Percentiles rank a stretch among this genome's conserved stretches.
Conservation (phyloP, 2,329 filamentous ascomycete species). For the Calonectria ilicicola region DNA sequence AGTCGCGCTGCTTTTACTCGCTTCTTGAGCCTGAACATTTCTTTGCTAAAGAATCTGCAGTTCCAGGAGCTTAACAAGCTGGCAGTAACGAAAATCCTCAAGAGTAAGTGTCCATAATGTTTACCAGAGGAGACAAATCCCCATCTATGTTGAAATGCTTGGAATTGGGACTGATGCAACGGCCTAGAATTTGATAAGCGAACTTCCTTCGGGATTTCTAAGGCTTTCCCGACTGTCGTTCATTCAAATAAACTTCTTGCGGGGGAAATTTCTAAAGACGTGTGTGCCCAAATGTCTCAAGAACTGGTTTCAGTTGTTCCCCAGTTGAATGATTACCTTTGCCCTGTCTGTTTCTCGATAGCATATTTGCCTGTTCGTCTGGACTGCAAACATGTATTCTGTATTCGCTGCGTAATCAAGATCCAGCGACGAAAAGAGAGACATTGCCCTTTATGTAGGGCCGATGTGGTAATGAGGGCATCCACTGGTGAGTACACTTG, state of each 20-base stretch:
- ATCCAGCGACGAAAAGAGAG: slow-evolving; percentile 78
- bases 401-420: slow-evolving; percentile 84
- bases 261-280: slow-evolving; percentile 77
- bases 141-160: background rate
- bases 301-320: slow-evolving; percentile 81
- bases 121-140: too few relatives aligned
- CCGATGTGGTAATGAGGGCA: slow-evolving; percentile 77
- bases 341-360: slow-evolving; percentile 83
- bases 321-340: slow-evolving; percentile 86
- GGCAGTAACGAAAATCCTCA: slow-evolving; percentile 85
- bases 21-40: slow-evolving; percentile 80
- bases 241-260: slow-evolving; percentile 71
- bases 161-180: slow-evolving; percentile 17
- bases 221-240: slow-evolving; percentile 70
- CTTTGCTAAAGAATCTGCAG: slow-evolving; percentile 81
- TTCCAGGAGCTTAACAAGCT: slow-evolving; percentile 88
- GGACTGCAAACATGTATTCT: slow-evolving; percentile 82
- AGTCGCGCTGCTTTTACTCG: slow-evolving; percentile 73
- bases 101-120: slow-evolving; percentile 68
- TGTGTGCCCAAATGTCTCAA: slow-evolving; percentile 80
- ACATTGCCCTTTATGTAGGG: slow-evolving; percentile 81
- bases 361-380: slow-evolving; percentile 86
- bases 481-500: slow-evolving; percentile 66
- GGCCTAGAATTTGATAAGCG: slow-evolving; percentile 86
- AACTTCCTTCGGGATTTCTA: slow-evolving; percentile 78